Percentiles rank a stretch among this genome's conserved stretches.
Conservation (phyloP, 2,329 filamentous ascomycete genomes). For the Nigrospora sphaerica region DNA sequence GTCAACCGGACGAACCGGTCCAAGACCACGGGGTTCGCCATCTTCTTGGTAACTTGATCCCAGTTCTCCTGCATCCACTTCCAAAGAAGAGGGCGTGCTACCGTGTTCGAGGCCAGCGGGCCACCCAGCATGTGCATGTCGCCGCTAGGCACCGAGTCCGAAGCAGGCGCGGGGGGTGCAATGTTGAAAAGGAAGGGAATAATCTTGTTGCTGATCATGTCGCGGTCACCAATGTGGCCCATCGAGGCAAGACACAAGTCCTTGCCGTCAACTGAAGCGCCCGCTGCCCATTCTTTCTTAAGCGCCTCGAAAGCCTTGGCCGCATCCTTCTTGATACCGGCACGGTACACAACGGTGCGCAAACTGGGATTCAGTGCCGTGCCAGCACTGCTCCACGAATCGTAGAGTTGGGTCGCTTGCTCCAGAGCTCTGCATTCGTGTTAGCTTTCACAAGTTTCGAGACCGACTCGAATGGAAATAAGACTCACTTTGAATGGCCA, state of each 20-base stretch:
- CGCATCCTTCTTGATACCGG: slow-evolving; percentile 65
- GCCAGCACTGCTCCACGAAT: slow-evolving; percentile 64
- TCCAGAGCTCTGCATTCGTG: slow-evolving; percentile 46
- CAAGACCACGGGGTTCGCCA: slow-evolving; percentile 79
- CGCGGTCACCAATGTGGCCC: slow-evolving; percentile 62
- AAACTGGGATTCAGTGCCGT: slow-evolving; percentile 74
- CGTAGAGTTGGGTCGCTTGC: slow-evolving; percentile 73
- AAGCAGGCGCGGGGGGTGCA: slow-evolving; percentile 38
- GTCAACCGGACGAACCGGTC: slow-evolving; percentile 81
- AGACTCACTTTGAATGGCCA: slow-evolving; percentile 64
- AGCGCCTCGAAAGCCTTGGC: slow-evolving; percentile 64
- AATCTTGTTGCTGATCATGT: slow-evolving; percentile 59
- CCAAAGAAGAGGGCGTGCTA: slow-evolving; percentile 73
- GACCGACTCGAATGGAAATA: not conserved
- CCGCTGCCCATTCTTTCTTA: slow-evolving; percentile 77
- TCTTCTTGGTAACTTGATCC: slow-evolving; percentile 61
- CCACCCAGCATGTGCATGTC: slow-evolving; percentile 81
- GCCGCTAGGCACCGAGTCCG: slow-evolving; percentile 67
- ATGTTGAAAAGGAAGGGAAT: slow-evolving; percentile 73
- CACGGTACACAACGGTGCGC: slow-evolving; percentile 71
- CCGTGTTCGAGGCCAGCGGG: slow-evolving; percentile 65
- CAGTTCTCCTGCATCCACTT: slow-evolving; percentile 80
- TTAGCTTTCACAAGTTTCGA: slow-evolving; percentile 2
- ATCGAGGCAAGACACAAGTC: slow-evolving; percentile 75
- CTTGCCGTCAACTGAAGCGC: slow-evolving; percentile 83